Evolutionary conservation across 2,329 filamentous ascomycete species (phyloP), one percentile per base, ranked within the genome.

Genomic region (Seiridium unicorne): DNA sequence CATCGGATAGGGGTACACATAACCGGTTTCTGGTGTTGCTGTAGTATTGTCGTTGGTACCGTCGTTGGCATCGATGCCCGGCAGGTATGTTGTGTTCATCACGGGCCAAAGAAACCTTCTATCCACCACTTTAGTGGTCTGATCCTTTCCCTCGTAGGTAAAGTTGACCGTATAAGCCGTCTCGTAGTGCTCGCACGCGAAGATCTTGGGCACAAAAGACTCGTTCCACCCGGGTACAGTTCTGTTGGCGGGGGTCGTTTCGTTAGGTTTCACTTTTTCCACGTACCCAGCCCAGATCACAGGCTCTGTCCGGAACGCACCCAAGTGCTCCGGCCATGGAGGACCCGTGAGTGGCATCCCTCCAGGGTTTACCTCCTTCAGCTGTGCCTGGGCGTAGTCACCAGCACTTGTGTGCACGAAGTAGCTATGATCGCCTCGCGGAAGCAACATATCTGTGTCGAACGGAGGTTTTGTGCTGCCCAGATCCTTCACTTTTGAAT

Each of bases 251-350:
- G 70, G 56, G 0, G 63, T 63, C 2, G 64, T 57, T 26, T 26
- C 18, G 42, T 66, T 60, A 11, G 64, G 61, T 5, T 69, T 51
- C 3, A 60, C 70, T 26, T 65, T 60, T 5, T 67, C 64, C 1
- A 69, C 63, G 55, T 76, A 73, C 5, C 74, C 76, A 32, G 78
- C 64, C 73, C 74, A 78, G 9, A 79, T 59, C n/a, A 75, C 64
- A 0, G 76, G 76, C 58, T 78, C 76, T 1, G 72, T 73, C 13
- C 71, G 63, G 47, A 79, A 72, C 4, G 70, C 72, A 1, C 77
- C 76, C 2, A 77, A 65, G n/a, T 72, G 62, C 32, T 64, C 60
- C 1, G 72, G 74, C 44, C 66, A 73, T 1, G 68, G 69, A 2
- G 67, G 66, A 2, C 60, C 35, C 13, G 47, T 66, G 42, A 58